Conservation (phyloP, 805 yeast species). For the Candida silvatica region DNA sequence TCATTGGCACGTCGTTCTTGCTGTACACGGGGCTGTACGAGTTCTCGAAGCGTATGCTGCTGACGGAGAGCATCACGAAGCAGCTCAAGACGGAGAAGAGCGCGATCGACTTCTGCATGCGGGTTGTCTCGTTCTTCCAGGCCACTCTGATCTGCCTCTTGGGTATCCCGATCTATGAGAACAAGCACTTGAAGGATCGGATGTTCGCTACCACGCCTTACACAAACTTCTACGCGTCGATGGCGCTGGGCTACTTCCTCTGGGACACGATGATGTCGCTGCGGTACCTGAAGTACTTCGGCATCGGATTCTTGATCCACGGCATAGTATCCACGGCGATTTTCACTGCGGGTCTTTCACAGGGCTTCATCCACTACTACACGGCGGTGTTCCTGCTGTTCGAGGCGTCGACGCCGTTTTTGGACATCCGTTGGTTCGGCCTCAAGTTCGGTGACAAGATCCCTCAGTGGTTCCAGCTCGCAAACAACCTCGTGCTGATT, state of each 20-base stretch:
- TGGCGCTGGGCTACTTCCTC: constrained; percentile 27
- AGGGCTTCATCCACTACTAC: constrained; percentile 24
- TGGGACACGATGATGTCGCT: constrained; percentile 27
- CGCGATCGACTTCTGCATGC: constrained; percentile 22
- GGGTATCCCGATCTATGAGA: constrained; percentile 22
- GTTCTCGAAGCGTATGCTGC: constrained; percentile 9
- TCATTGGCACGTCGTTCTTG: constrained; percentile 13
- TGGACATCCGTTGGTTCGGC: constrained; percentile 29
- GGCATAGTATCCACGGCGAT: constrained; percentile 27
- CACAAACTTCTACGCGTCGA: constrained; percentile 18
- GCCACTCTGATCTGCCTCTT: constrained; percentile 21
- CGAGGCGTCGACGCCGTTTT: constrained; percentile 29
- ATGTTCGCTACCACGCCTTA: constrained; percentile 28
- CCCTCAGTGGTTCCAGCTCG: constrained; percentile 20
- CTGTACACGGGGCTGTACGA: constrained; percentile 12
- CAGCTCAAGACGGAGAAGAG: constrained; percentile 11
- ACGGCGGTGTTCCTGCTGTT: constrained; percentile 27
- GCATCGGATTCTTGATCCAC: constrained; percentile 27
- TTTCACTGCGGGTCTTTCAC: constrained; percentile 17
- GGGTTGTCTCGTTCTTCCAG: constrained; percentile 27
- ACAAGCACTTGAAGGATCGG: constrained; percentile 21
- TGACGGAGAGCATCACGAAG: constrained; percentile 7
- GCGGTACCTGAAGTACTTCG: constrained; percentile 20
- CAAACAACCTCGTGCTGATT: constrained; percentile 26
- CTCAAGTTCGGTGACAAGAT: constrained; percentile 20